Evolutionary conservation across 2,329 filamentous ascomycete genomes (phyloP), one percentile per base, ranked within the genome.

Genomic region (Domatiomyces globalis): DNA sequence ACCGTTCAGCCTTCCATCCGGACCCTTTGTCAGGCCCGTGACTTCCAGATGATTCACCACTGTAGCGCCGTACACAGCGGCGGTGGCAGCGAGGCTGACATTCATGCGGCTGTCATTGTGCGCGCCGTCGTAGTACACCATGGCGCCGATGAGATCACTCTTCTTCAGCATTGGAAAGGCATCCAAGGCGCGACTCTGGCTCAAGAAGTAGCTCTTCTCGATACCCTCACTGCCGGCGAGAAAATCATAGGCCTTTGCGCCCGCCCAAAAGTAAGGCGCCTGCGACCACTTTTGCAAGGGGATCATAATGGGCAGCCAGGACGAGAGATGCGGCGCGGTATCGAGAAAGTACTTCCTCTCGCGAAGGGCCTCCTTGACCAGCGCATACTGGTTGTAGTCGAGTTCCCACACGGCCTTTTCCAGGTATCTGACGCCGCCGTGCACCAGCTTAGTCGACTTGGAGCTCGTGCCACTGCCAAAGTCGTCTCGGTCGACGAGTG

Each of bases 81-180:
- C 86, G 17, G 87, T 94, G 80, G 90, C 86, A 18, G 85, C 87
- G 52, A 94, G 74, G 7, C 85, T 89, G 25, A 92, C 84, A 64
- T 94, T 94, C 87, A 94, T 94, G 48, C 87, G 80, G 18, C 87
- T 92, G 67, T 94, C 87, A 63, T 94, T 94, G 70, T 94, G 87
- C 27, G 85, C 86, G 60, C 87, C 87, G 70, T 94, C 87, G 65
- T 94, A 94, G 73, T 94, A 94, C 20, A 94, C 87, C 62, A 94
- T 71, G 52, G 87, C 86, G 54, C 87, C 87, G 45, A 88, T 78
- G 12, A 94, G 72, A 58, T 84, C 80, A 43, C 85, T 81, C 63
- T 80, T 83, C 70, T 87, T 89, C 58, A 94, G 69, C 87, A 94
- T 92, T 6, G 87, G 87, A 64, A 94, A 94, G 2, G 84, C 84